These are phyloP conservation scores for Harringtonia aguacate DNA, from an alignment of 2,329 filamentous ascomycete species.

Conservation along the genomic window DNA sequence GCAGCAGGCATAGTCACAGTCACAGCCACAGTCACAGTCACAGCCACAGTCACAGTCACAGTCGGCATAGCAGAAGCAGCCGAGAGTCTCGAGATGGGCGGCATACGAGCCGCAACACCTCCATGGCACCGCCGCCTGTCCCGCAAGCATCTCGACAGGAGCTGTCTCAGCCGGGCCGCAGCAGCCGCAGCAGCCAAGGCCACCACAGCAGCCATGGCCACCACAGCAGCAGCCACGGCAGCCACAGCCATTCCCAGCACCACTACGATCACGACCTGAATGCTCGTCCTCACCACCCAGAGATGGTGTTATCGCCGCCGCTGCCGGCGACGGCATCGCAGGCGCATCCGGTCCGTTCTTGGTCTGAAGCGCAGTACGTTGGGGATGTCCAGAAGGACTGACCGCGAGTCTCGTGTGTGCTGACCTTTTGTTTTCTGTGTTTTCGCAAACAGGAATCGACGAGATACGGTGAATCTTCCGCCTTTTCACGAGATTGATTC, in stretches of 20 bases:
- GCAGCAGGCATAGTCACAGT: not conserved
- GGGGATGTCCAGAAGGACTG: conserved; percentile 2
- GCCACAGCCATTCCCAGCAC: not conserved
- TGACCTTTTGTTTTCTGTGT: not conserved
- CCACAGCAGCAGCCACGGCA: not conserved
- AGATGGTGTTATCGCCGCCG: conserved; percentile 1
- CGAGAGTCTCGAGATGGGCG: no score
- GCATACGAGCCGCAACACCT: no score
- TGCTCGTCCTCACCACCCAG: not conserved
- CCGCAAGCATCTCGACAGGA: no score
- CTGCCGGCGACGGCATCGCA: conserved; percentile 4
- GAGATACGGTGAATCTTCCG: conserved; percentile 7
- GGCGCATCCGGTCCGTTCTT: conserved; percentile 10
- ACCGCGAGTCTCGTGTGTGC: not conserved
- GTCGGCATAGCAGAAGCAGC: no score
- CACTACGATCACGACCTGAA: not conserved
- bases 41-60: not conserved
- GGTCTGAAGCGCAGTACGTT: conserved; percentile 12
- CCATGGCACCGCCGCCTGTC: no score
- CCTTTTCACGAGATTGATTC: conserved; percentile 9
- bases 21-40: not conserved
- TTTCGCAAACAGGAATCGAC: not conserved
- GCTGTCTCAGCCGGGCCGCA: not conserved
- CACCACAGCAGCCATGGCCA: not conserved
- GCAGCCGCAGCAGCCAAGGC: not conserved